Conservation (phyloP, 306 rosid species). For the Dryas alaskensis region DNA sequence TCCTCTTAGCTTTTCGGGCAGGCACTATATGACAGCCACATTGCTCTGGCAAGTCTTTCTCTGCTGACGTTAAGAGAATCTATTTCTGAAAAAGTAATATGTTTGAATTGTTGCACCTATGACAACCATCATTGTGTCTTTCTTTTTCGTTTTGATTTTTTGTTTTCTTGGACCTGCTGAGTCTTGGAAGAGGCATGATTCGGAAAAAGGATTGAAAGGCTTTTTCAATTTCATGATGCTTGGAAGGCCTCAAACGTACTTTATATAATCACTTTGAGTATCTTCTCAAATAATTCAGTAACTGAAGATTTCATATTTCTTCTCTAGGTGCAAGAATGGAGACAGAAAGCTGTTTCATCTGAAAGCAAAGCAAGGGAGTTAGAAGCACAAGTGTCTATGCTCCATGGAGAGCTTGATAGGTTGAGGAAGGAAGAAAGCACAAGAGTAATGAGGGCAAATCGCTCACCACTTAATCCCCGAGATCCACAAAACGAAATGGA, state of each 20-base stretch:
- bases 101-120: neutral
- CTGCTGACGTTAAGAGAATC: neutral
- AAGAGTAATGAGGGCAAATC: slow-evolving; percentile 14
- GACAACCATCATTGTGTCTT: too few species aligned
- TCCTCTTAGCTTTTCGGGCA: neutral
- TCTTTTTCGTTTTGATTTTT: neutral
- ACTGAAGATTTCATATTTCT: neutral
- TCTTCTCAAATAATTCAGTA: neutral
- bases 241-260: neutral
- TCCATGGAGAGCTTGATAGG: slow-evolving; percentile 43
- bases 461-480: slow-evolving; percentile 13
- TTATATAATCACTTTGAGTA: neutral
- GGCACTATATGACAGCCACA: neutral
- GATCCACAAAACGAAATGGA: slow-evolving; percentile 63
- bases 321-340: slow-evolving; percentile 89
- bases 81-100: neutral
- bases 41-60: neutral
- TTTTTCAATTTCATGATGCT: neutral
- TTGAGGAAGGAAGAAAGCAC: slow-evolving; percentile 36
- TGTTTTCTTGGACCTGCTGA: neutral
- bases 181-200: neutral
- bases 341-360: slow-evolving; percentile 55
- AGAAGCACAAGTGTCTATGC: slow-evolving; percentile 38
- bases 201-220: neutral
- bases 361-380: slow-evolving; percentile 50